Percentiles rank a stretch among this genome's conserved stretches.
These are phyloP conservation scores for Leccinum boreale DNA, from an alignment of 768 basidiomycete genomes.

Conservation along the genomic window DNA sequence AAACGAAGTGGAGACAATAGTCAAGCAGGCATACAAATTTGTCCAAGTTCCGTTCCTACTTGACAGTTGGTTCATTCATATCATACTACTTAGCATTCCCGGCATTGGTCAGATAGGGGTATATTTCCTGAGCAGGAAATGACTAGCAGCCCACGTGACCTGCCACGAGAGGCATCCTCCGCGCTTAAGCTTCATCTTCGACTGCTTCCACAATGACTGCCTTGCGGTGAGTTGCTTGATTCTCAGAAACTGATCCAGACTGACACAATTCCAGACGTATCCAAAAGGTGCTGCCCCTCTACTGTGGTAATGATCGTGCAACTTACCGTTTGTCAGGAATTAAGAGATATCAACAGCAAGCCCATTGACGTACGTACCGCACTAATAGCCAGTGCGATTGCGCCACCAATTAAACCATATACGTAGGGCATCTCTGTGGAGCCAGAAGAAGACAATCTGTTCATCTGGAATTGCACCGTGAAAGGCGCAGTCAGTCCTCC, in stretches of 20 bases:
- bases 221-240: slow-evolving; percentile 30
- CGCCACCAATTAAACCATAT: slow-evolving; percentile 9
- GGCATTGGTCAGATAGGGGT: too few relatives aligned
- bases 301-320: slow-evolving; percentile 1
- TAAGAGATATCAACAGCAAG: slow-evolving; percentile 54
- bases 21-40: not conserved
- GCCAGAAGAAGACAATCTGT: slow-evolving; percentile 66
- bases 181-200: slow-evolving; percentile 1
- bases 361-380: slow-evolving; percentile 58
- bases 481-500: slow-evolving; percentile 61
- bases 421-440: slow-evolving; percentile 60
- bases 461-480: slow-evolving; percentile 74
- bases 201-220: slow-evolving; percentile 34
- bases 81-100: too few relatives aligned
- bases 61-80: not conserved
- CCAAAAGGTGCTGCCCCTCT: slow-evolving; percentile 52
- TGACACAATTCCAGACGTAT: slow-evolving; percentile 55
- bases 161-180: not conserved
- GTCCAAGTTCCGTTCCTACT: not conserved
- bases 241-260: not conserved
- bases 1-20: not conserved
- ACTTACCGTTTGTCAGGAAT: slow-evolving; percentile 48
- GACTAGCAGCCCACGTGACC: slow-evolving; percentile 14
- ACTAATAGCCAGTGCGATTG: slow-evolving; percentile 6
- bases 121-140: not conserved